Conservation (phyloP, 1,284 basidiomycete genomes). For the Serendipita sp. region DNA sequence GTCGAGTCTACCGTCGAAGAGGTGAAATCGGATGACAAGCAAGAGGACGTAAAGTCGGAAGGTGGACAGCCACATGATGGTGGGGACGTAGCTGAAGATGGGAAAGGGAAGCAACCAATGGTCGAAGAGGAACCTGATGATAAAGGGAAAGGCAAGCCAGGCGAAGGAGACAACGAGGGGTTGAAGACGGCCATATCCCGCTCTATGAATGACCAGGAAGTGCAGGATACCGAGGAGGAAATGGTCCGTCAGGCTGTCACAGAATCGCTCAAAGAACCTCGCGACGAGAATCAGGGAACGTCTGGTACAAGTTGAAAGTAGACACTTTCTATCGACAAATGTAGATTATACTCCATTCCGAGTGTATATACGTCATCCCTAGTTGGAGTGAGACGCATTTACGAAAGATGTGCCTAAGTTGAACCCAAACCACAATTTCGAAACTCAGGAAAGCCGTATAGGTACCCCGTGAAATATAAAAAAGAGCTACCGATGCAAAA, state of each 20-base stretch:
- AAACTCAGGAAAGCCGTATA: no score
- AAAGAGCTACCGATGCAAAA: no score
- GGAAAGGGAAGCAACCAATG: not conserved
- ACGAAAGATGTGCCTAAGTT: no score
- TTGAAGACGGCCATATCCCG: not conserved
- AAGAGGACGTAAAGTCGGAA: not conserved
- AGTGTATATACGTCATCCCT: no score
- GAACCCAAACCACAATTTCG: no score
- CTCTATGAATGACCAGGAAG: not conserved
- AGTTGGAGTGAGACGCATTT: no score
- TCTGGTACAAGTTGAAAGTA: not conserved
- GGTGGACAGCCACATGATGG: not conserved
- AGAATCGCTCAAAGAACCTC: not conserved
- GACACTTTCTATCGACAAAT: no score
- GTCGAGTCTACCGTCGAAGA: not conserved
- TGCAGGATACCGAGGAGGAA: not conserved
- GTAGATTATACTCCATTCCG: no score
- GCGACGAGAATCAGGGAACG: not conserved
- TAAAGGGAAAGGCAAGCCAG: not conserved
- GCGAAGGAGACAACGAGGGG: not conserved
- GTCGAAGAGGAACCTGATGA: not conserved
- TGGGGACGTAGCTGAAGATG: not conserved
- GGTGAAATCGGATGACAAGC: not conserved
- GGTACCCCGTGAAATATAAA: no score
- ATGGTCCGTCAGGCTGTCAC: not conserved